Conservation (phyloP, 2,329 filamentous ascomycete species). For the Colletotrichum lupini region DNA sequence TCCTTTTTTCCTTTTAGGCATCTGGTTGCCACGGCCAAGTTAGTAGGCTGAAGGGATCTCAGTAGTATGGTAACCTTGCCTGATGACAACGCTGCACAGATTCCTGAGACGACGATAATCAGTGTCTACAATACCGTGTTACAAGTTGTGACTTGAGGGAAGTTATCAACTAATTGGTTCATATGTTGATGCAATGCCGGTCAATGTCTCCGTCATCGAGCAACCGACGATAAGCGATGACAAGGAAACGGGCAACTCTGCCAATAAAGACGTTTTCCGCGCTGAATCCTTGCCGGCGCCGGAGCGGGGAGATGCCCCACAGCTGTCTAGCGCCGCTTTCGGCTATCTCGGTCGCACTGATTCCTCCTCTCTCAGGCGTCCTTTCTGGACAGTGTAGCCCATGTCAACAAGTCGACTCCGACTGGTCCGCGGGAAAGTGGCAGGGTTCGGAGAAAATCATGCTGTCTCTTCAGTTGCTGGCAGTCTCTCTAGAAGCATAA, state of each 20-base stretch:
- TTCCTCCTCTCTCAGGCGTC: neutral
- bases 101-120: too few species aligned
- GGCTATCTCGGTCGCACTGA: neutral
- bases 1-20: neutral
- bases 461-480: neutral
- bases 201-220: neutral
- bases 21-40: too few species aligned
- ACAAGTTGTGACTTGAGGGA: too few species aligned
- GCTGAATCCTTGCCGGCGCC: conserved; percentile 6
- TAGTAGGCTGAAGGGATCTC: too few species aligned
- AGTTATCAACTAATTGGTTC: too few species aligned
- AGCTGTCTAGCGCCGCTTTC: conserved; percentile 8
- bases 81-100: too few species aligned
- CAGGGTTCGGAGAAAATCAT: neutral
- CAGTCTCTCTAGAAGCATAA: neutral
- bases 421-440: neutral
- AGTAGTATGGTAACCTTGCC: too few species aligned
- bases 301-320: conserved; percentile 1
- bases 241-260: neutral
- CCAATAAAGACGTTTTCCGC: conserved; percentile 3
- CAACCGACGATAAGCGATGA: neutral
- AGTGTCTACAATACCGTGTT: too few species aligned
- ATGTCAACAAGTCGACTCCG: neutral
- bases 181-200: neutral
- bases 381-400: neutral